Evolutionary conservation across 805 yeast species (phyloP).

Genomic region (Candida saitoana): DNA sequence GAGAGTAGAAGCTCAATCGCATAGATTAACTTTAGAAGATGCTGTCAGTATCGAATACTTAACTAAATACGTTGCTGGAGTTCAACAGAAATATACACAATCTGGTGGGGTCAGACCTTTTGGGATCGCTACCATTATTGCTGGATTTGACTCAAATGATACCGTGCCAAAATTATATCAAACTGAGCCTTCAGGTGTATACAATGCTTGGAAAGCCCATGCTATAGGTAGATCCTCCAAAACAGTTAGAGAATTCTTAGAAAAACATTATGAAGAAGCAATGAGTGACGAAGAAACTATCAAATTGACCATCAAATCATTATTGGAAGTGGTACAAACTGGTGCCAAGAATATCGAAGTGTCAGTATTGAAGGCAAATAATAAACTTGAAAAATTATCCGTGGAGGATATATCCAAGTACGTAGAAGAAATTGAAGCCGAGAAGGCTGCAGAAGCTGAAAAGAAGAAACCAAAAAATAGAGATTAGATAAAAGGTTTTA

Average conservation of each 20-base stretch:
- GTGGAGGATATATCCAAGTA: conserved; percentile 69
- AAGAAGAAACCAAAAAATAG: conserved; percentile 50
- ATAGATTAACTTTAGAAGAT: conserved; percentile 89
- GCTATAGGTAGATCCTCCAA: conserved; percentile 94
- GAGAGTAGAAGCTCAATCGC: conserved; percentile 93
- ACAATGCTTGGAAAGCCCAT: conserved; percentile 96
- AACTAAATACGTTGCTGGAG: conserved; percentile 95
- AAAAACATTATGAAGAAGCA: conserved; percentile 72
- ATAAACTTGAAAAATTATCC: conserved; percentile 53
- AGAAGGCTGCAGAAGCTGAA: conserved; percentile 78
- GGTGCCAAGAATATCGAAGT: conserved; percentile 96
- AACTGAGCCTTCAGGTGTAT: conserved; percentile 97
- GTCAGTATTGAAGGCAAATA: conserved; percentile 74
- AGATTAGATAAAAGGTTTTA: conserved; percentile 11
- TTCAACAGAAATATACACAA: conserved; percentile 94
- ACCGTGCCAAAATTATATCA: conserved; percentile 77
- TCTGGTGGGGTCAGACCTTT: conserved; percentile 98
- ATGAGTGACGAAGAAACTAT: conserved; percentile 66
- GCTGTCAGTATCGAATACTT: conserved; percentile 88
- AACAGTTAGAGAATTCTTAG: conserved; percentile 92
- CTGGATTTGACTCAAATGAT: conserved; percentile 91
- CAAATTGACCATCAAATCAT: conserved; percentile 75
- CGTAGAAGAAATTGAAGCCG: conserved; percentile 82
- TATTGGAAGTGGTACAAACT: conserved; percentile 95
- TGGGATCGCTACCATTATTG: conserved; percentile 91